phyloP scores from a whole-genome alignment of 108 stramenopile species.

The Mediolabrus comicus region DNA sequence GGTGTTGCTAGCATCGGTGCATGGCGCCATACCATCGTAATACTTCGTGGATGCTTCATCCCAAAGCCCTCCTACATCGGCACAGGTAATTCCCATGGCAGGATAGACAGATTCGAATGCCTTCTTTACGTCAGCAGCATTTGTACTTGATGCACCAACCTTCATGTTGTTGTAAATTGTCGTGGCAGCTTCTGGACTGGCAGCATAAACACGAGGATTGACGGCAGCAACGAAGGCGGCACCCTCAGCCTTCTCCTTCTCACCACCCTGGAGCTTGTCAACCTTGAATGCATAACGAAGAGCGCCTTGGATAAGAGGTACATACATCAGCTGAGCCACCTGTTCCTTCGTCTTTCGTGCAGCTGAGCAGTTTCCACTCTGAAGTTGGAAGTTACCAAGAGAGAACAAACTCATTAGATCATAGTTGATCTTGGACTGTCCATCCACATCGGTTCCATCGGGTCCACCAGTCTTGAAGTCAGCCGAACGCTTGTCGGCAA shows the following conservation, averaged over 20 bases:
- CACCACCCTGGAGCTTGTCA: constrained; percentile 37
- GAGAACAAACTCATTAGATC: constrained; percentile 57
- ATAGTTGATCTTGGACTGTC: constrained; percentile 54
- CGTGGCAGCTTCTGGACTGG: constrained; percentile 47
- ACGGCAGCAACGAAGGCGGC: constrained; percentile 74
- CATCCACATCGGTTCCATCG: constrained; percentile 37
- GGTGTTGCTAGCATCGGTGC: constrained; percentile 15
- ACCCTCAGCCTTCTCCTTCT: constrained; percentile 69
- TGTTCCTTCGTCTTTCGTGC: constrained; percentile 46
- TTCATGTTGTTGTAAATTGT: constrained; percentile 70
- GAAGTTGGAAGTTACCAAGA: constrained; percentile 48
- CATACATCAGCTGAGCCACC: constrained; percentile 59
- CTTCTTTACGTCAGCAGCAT: constrained; percentile 54
- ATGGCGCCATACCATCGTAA: constrained; percentile 40
- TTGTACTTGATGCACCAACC: constrained; percentile 35
- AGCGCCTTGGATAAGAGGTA: constrained; percentile 78
- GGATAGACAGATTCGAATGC: constrained; percentile 70
- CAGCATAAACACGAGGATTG: constrained; percentile 63
- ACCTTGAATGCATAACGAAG: constrained; percentile 66
- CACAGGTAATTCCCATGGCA: constrained; percentile 60
- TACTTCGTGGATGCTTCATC: constrained; percentile 31
- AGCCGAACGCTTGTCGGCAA: constrained; percentile 63
- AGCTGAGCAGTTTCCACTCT: constrained; percentile 48
- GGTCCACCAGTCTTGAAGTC: constrained; percentile 68
- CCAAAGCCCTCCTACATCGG: constrained; percentile 69